Percentiles rank a stretch among this genome's conserved stretches.
phyloP scores from a whole-genome alignment of 1,139 yeast genomes.

The Blastobotrys malaysiensis region DNA sequence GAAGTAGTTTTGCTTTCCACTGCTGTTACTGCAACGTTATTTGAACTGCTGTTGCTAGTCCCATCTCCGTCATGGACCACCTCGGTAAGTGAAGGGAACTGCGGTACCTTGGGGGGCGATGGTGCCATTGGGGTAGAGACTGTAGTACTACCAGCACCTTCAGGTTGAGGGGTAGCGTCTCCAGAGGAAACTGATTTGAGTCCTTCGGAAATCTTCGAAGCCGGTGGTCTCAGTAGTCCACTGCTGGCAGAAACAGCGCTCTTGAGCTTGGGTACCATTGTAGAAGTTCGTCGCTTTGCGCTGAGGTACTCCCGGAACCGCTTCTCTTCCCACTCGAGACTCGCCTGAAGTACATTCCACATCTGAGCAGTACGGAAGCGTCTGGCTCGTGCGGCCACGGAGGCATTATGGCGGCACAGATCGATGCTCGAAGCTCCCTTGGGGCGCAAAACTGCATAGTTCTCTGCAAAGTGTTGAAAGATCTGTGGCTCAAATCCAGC shows the following conservation, averaged over 20 bases:
- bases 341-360: constrained; percentile 61
- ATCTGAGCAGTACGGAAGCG: constrained; percentile 57
- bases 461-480: constrained; percentile 28
- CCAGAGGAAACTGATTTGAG: constrained; percentile 10
- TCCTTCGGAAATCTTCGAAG: constrained; percentile 15
- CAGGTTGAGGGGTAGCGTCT: neutral
- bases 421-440: constrained; percentile 48
- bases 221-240: constrained; percentile 8
- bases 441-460: constrained; percentile 34
- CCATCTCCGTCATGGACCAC: neutral
- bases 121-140: neutral
- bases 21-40: neutral
- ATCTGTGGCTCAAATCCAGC: constrained; percentile 18
- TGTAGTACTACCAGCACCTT: too few relatives aligned
- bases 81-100: neutral
- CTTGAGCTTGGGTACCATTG: neutral
- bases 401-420: constrained; percentile 56
- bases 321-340: constrained; percentile 44
- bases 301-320: constrained; percentile 17
- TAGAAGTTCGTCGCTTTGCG: neutral
- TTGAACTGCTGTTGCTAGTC: neutral
- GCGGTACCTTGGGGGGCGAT: neutral
- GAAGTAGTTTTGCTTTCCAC: neutral
- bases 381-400: constrained; percentile 50
- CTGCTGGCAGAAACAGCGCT: neutral